Percentiles rank a stretch among this genome's conserved stretches.
Conservation (phyloP, 2,329 filamentous ascomycete genomes). For the Dryadomyces sulphureus region DNA sequence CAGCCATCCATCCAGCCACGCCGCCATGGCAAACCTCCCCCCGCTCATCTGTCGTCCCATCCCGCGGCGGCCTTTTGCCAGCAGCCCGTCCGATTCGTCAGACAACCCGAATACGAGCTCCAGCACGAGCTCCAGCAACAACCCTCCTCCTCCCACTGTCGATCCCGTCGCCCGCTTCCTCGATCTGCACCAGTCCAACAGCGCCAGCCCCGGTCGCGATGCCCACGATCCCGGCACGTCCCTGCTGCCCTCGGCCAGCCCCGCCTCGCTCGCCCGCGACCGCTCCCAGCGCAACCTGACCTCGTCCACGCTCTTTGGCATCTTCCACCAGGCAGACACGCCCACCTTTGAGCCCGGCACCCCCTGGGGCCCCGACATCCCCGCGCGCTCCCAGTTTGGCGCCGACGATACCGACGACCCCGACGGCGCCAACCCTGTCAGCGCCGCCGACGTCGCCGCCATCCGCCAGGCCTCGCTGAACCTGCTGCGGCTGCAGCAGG, state of each 20-base stretch:
- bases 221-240: background rate
- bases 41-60: slow-evolving; percentile 48
- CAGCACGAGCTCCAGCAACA: slow-evolving; percentile 11
- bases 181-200: background rate
- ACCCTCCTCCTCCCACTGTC: background rate
- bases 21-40: slow-evolving; percentile 19
- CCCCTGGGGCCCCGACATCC: slow-evolving; percentile 66
- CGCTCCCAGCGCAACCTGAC: slow-evolving; percentile 77
- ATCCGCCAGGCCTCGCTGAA: slow-evolving; percentile 9
- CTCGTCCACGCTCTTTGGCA: slow-evolving; percentile 77
- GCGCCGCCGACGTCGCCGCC: slow-evolving; percentile 6
- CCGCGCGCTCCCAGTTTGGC: slow-evolving; percentile 18
- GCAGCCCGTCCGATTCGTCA: slow-evolving; percentile 33
- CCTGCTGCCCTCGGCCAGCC: background rate
- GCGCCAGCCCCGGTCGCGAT: background rate
- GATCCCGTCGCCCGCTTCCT: background rate
- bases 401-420: background rate
- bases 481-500: slow-evolving; percentile 10
- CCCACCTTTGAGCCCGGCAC: slow-evolving; percentile 36
- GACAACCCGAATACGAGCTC: slow-evolving; percentile 15
- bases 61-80: slow-evolving; percentile 56
- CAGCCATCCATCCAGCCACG: background rate
- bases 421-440: background rate
- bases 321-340: slow-evolving; percentile 53
- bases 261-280: slow-evolving; percentile 43